Conservation (phyloP, 169 alveolate genomes). For the Plasmodium relictum region DNA sequence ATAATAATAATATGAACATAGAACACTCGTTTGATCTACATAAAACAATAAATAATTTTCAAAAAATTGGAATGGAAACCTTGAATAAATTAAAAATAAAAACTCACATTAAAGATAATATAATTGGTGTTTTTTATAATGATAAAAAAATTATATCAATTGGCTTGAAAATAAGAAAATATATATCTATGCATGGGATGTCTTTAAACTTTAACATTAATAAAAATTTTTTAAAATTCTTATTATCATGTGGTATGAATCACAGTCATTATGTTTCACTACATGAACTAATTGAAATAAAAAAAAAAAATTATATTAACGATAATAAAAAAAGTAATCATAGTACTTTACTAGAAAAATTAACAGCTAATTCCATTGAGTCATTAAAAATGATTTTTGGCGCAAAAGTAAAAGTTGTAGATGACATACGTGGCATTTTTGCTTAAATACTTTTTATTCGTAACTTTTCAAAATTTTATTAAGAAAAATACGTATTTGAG, state of each 20-base stretch:
- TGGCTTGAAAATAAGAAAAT: constrained; percentile 80
- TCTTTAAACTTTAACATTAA: constrained; percentile 78
- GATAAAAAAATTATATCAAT: constrained; percentile 78
- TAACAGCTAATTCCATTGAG: constrained; percentile 21
- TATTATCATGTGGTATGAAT: constrained; percentile 82
- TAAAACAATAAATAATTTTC: constrained; percentile 70
- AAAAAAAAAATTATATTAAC: background rate
- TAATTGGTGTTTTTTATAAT: constrained; percentile 78
- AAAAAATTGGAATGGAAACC: constrained; percentile 54
- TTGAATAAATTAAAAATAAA: constrained; percentile 38
- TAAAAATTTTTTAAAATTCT: constrained; percentile 26
- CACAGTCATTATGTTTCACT: constrained; percentile 53
- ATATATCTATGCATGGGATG: constrained; percentile 83
- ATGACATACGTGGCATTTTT: constrained; percentile 33
- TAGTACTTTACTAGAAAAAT: constrained; percentile 12
- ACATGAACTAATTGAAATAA: constrained; percentile 45
- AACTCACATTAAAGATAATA: constrained; percentile 57
- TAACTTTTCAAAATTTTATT: background rate
- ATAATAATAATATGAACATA: background rate
- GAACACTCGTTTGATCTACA: constrained; percentile 67
- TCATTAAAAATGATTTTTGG: constrained; percentile 54
- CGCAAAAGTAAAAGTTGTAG: constrained; percentile 35
- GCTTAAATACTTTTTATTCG: constrained; percentile 1
- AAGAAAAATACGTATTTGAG: background rate
- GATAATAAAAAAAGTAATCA: constrained; percentile 2